phyloP scores from a whole-genome alignment of 2,329 filamentous ascomycete species.

The Epichloe sylvatica region DNA sequence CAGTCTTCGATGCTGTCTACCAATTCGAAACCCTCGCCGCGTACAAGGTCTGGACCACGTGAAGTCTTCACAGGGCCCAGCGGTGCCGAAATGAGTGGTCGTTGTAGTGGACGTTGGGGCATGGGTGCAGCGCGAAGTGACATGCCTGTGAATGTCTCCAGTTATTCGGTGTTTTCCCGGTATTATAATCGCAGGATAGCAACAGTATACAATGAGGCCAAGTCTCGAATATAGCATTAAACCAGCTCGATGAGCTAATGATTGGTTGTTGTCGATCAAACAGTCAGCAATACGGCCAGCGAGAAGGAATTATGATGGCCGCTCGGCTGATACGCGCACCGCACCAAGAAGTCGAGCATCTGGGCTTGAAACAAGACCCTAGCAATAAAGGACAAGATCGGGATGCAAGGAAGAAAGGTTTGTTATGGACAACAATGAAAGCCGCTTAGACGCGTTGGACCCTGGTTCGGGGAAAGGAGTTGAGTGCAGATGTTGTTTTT shows the following conservation, averaged over 20 bases:
- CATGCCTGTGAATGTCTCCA: neutral
- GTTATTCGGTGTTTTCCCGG: neutral
- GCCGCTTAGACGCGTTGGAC: neutral
- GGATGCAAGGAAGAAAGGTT: neutral
- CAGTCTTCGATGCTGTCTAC: conserved; percentile 24
- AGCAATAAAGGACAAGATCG: neutral
- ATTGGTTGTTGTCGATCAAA: too few species aligned
- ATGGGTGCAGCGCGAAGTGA: conserved; percentile 7
- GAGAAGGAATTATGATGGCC: neutral
- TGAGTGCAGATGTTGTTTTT: neutral
- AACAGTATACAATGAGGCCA: neutral
- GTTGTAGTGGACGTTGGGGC: conserved; percentile 5
- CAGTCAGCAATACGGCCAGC: too few species aligned
- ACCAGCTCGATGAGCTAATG: too few species aligned
- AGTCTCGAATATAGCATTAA: neutral
- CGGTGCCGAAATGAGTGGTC: conserved; percentile 21
- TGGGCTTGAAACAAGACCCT: neutral
- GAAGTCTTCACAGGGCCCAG: conserved; percentile 25
- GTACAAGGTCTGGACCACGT: conserved; percentile 20
- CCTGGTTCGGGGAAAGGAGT: neutral
- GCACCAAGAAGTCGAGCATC: neutral
- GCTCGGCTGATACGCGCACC: neutral
- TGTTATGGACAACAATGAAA: neutral
- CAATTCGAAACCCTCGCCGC: conserved; percentile 21
- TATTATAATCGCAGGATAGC: neutral